phyloP scores from a whole-genome alignment of 306 rosid species.

The Cucurbita ficifolia region DNA sequence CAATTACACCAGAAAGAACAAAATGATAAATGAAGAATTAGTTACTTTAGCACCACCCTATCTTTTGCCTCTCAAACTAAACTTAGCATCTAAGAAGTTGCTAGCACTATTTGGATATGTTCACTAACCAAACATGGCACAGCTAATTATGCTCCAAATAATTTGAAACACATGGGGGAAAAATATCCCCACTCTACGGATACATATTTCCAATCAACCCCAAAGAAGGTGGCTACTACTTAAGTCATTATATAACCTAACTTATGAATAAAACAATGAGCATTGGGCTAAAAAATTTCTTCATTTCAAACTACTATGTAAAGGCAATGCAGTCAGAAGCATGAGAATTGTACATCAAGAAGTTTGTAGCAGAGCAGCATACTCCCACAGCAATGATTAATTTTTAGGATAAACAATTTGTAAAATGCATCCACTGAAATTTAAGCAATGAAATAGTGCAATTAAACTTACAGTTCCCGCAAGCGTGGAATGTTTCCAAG shows the following conservation, averaged over 20 bases:
- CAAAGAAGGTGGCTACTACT: not conserved
- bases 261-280: not conserved
- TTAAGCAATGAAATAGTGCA: not conserved
- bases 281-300: not conserved
- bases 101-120: not conserved
- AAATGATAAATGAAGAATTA: not conserved
- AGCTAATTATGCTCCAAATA: not conserved
- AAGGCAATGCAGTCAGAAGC: not conserved
- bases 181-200: not conserved
- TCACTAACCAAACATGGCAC: not conserved
- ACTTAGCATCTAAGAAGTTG: not conserved
- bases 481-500: constrained; percentile 45
- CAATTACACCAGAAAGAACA: not conserved
- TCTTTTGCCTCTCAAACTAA: not conserved
- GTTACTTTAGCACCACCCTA: not conserved
- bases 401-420: not conserved
- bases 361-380: not conserved
- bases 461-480: constrained; percentile 60
- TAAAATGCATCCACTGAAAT: not conserved
- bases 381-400: not conserved
- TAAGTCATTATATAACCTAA: not conserved
- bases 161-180: not conserved
- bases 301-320: not conserved
- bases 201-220: not conserved
- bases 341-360: not conserved